A percentile compares a stretch with the other conserved stretches of the same genome.
These are phyloP conservation scores for Aspergillus wentii DNA, from an alignment of 495 filamentous ascomycete species.

Conservation along the genomic window DNA sequence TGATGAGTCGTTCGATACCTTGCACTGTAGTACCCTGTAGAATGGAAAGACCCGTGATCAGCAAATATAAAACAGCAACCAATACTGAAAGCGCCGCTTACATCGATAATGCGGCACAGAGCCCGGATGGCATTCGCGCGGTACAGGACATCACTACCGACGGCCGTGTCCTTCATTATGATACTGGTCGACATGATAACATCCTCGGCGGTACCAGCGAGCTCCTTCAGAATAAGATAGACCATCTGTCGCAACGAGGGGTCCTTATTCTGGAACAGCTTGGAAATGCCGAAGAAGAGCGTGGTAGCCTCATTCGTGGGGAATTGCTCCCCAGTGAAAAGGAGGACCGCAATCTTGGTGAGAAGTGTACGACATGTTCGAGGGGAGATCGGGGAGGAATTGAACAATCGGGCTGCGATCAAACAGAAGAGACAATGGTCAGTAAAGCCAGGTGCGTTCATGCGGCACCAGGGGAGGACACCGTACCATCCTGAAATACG, in stretches of 20 bases:
- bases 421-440: conserved; percentile 12
- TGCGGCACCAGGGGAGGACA: conserved; percentile 9
- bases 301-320: conserved; percentile 95
- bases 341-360: conserved; percentile 93
- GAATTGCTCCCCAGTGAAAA: conserved; percentile 96
- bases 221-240: conserved; percentile 94
- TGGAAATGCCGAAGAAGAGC: conserved; percentile 98
- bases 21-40: conserved; percentile 93
- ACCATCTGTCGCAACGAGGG: conserved; percentile 98
- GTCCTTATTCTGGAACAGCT: conserved; percentile 99
- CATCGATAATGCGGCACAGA: conserved; percentile 95
- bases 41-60: background rate
- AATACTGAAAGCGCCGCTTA: conserved; percentile 36
- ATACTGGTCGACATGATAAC: conserved; percentile 99
- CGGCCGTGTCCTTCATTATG: conserved; percentile 99
- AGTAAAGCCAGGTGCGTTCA: conserved; percentile 7
- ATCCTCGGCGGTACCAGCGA: conserved; percentile 94
- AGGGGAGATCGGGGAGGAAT: conserved; percentile 90
- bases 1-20: conserved; percentile 96
- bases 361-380: conserved; percentile 92
- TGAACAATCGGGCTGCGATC: conserved; percentile 87
- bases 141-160: conserved; percentile 92
- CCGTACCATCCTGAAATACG: conserved; percentile 96
- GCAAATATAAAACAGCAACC: background rate
- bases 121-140: conserved; percentile 95